Evolutionary conservation across 352 stramenopile species (phyloP), one percentile per base, ranked within the genome.

Genomic region (Phytophthora pinifolia): DNA sequence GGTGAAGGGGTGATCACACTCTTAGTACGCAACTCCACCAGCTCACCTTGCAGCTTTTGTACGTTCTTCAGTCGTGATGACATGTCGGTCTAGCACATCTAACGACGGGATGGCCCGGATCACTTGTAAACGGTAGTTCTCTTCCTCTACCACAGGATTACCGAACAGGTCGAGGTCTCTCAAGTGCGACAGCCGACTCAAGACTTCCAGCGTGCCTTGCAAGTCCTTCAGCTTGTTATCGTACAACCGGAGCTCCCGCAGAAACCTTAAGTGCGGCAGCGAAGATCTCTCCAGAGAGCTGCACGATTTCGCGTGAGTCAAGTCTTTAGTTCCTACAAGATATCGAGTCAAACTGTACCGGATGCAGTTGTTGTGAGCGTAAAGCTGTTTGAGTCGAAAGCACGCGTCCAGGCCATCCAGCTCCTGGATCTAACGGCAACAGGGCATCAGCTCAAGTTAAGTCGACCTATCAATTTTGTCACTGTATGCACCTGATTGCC

Each of bases 351-450:
- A 25, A 25, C 2, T 25, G 20, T 68, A 78, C 54, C 71, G 67
- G 31, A 91, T 92, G 46, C 52, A 74, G 50, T 98, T 98, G 67
- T 92, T 86, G 34, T 97, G 88, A 9, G 67, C 76, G 51, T 95
- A 96, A 5, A 97, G 74, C 51, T 83, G 72, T 54, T 97, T 96
- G 51, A 97, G 80, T 8, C 89, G 85, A 49, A 96, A 79, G 58
- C 92, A 96, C 18, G 54, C 59, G 32, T 97, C 75, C 1, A 98
- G 65, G 6, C 78, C 79, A 4, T 81, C 68, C 27, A 97, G 67
- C 15, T 50, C 39, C 42, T 81, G 62, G 42, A 93, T 76, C 75
- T 88, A 13, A 32, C 25, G 3, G 15, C 35, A 18, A 34, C n/a
- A 38, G n/a, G 10, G 17, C n/a, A 33, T 33, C 36, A 29, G 35